Evolutionary conservation across 139 green algal genomes (phyloP).

Genomic region (Chlorella sp.): DNA sequence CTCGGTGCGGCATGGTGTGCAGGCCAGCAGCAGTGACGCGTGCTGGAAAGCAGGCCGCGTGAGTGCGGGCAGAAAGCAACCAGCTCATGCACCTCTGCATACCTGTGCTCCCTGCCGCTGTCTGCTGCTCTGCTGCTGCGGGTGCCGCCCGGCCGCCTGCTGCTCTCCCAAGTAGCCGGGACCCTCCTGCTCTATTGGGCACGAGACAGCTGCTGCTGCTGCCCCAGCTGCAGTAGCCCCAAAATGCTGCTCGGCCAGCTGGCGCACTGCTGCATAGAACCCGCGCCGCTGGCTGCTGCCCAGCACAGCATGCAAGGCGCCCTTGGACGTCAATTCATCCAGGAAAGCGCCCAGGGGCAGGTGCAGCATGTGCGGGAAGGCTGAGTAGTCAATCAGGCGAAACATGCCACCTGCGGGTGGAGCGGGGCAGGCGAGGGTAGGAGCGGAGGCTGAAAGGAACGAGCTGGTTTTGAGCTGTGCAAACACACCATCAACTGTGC

Average conservation of each 20-base stretch:
- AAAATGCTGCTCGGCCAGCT: not conserved
- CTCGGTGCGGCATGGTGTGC: not conserved
- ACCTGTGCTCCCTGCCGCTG: not conserved
- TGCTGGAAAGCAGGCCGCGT: too few relatives aligned
- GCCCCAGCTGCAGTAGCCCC: not conserved
- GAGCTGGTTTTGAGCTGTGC: too few relatives aligned
- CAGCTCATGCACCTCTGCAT: too few relatives aligned
- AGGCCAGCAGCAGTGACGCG: too few relatives aligned
- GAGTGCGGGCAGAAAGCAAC: too few relatives aligned
- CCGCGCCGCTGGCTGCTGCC: not conserved
- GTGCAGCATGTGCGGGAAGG: not conserved
- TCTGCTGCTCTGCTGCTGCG: not conserved
- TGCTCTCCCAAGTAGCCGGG: not conserved
- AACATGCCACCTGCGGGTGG: constrained; percentile 15
- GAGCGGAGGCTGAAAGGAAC: too few relatives aligned
- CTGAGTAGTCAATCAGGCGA: constrained; percentile 1
- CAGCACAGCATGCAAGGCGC: not conserved
- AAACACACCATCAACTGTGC: too few relatives aligned
- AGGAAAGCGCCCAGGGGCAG: not conserved
- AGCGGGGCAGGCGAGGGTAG: not conserved
- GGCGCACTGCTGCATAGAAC: not conserved
- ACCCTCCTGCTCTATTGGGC: too few relatives aligned
- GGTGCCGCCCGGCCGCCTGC: not conserved
- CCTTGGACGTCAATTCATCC: not conserved
- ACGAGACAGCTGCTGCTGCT: too few relatives aligned